Evolutionary conservation across 805 yeast genomes (phyloP), one percentile per base, ranked within the genome.

Genomic region (Pichia gijzeniarum): DNA sequence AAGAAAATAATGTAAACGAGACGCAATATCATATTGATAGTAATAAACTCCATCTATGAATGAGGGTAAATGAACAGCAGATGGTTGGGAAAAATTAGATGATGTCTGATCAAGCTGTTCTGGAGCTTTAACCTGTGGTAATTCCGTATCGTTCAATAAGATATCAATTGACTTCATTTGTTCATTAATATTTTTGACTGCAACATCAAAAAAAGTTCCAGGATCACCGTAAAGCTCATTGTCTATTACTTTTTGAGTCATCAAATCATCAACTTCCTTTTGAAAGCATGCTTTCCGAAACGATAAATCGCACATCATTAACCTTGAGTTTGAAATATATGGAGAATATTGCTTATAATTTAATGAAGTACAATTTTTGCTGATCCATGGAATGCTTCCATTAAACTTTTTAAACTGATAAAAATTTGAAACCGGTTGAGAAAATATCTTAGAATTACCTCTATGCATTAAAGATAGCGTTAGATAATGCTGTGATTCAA

Each of bases 1-100:
- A 16, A 91, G 66, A 38, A 86, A 83, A 60, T 68, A 88, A 49
- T 75, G 73, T 2, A 82, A 76, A 3, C 81, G 64, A 0, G 90
- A 72, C 50, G 79, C 77, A 61, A 86, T 82, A 0, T 82, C 78
- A 18, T 53, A 54, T 58, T 90, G 90, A 60, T 85, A 91, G 59
- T 79, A 91, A 61, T 75, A 87, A 58, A 68, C 87, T 7, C 82
- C 76, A 48, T 73, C 76, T 27, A 68, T 59, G 41, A 41, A 48
- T 8, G 50, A 40, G 3, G 54, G 54, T 32, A 43, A 35, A 6
- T 12, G 14, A 3, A 38, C 33, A n/a, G 40, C 38, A 12, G 16
- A 8, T n/a, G 31, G 14, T 12, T 22, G n/a, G n/a, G 16, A 12
- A 12, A 18, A 10, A 18, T 27, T 13, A 7, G 16, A 17, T 22